phyloP scores from a whole-genome alignment of 2,329 filamentous ascomycete species.

The Hortaea werneckii region DNA sequence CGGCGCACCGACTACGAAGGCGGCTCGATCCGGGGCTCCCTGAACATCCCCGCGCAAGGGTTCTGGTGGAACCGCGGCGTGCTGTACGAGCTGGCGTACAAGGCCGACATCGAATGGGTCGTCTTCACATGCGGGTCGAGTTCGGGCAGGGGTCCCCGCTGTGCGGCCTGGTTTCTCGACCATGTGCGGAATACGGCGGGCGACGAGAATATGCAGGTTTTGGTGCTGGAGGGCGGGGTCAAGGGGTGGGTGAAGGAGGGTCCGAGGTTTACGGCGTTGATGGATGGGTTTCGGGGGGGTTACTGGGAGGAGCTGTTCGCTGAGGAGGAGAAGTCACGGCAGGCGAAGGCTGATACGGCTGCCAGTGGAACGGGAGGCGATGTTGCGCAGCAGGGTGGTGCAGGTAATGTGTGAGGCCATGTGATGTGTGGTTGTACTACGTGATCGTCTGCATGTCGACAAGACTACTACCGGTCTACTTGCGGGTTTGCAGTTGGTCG shows the following conservation, averaged over 20 bases:
- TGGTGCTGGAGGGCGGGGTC: slow-evolving; percentile 34
- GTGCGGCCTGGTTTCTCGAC: slow-evolving; percentile 28
- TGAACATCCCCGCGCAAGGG: slow-evolving; percentile 39
- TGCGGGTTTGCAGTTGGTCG: no score
- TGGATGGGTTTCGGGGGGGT: slow-evolving; percentile 31
- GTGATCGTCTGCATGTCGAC: no score
- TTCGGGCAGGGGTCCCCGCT: slow-evolving; percentile 22
- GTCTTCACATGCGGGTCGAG: slow-evolving; percentile 37
- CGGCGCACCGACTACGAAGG: slow-evolving; percentile 40
- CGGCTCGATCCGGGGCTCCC: slow-evolving; percentile 34
- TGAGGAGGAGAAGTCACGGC: slow-evolving; percentile 16
- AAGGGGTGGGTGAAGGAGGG: slow-evolving; percentile 38
- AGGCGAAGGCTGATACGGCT: slow-evolving; percentile 3
- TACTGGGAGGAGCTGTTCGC: slow-evolving; percentile 32
- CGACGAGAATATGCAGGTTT: slow-evolving; percentile 30
- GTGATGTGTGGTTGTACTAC: no score
- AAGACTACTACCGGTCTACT: no score
- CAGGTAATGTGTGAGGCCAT: not conserved
- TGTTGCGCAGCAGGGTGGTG: not conserved
- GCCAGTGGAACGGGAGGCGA: slow-evolving; percentile 1
- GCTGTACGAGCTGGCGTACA: slow-evolving; percentile 35
- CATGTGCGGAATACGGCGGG: slow-evolving; percentile 23
- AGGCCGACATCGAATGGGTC: slow-evolving; percentile 35
- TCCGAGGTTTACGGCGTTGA: slow-evolving; percentile 25
- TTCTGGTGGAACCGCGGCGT: slow-evolving; percentile 37